phyloP scores from a whole-genome alignment of 2,329 filamentous ascomycete species.

The Alternaria solani region DNA sequence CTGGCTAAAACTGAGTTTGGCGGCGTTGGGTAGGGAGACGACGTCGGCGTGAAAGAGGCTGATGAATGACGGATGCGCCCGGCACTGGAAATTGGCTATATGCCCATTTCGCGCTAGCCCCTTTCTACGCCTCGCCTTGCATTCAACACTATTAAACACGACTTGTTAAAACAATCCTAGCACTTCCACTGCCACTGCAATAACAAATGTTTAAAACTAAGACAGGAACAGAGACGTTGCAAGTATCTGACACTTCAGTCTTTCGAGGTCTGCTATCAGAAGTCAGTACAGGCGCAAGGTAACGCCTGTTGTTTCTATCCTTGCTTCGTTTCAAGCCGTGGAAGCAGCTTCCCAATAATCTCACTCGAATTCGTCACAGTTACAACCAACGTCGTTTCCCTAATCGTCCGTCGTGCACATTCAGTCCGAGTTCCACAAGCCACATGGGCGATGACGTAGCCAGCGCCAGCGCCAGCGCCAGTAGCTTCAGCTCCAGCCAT shows the following conservation, averaged over 20 bases:
- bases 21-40: constrained; percentile 1
- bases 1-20: constrained; percentile 21
- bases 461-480: not conserved
- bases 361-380: not conserved
- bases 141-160: no score
- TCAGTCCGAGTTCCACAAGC: not conserved
- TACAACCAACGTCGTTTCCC: not conserved
- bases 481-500: constrained; percentile 3
- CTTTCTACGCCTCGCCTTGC: constrained; percentile 9
- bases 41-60: constrained; percentile 14
- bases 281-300: no score
- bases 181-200: no score
- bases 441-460: not conserved
- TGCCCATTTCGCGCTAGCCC: constrained; percentile 5
- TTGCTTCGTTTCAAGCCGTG: no score
- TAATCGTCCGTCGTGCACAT: not conserved
- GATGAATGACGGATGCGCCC: constrained; percentile 25
- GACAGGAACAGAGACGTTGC: no score
- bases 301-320: no score
- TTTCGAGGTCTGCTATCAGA: no score
- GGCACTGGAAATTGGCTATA: constrained; percentile 31
- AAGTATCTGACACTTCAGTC: no score
- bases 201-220: no score
- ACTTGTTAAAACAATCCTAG: no score
- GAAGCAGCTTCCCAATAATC: not conserved